Conservation (phyloP, 495 filamentous ascomycete species). For the Bacidia gigantensis region DNA sequence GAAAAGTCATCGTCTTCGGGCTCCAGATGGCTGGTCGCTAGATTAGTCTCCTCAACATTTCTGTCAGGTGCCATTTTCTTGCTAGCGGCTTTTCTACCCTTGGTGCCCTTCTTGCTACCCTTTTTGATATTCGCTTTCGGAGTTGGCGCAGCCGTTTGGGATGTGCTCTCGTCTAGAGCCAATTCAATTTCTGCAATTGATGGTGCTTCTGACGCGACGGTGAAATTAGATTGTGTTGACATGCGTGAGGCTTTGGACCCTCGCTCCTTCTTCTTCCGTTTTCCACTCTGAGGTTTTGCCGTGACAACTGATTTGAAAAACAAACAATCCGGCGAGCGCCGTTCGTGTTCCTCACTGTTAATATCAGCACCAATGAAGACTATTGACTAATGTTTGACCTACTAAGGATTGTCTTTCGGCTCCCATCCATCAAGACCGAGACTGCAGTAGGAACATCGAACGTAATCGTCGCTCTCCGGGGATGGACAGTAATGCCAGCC, state of each 20-base stretch:
- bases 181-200: slow-evolving; percentile 35
- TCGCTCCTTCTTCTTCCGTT: slow-evolving; percentile 40
- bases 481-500: slow-evolving; percentile 90
- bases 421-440: slow-evolving; percentile 86
- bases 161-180: slow-evolving; percentile 50
- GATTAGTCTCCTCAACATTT: slow-evolving; percentile 46
- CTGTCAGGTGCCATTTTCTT: slow-evolving; percentile 30
- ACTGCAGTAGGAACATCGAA: slow-evolving; percentile 76
- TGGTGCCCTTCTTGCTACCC: slow-evolving; percentile 37
- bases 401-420: slow-evolving; percentile 75
- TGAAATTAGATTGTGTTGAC: slow-evolving; percentile 52
- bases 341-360: slow-evolving; percentile 68
- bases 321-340: slow-evolving; percentile 60
- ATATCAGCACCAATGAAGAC: slow-evolving; percentile 20
- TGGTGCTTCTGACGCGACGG: slow-evolving; percentile 37
- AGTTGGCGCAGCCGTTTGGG: slow-evolving; percentile 44
- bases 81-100: slow-evolving; percentile 27
- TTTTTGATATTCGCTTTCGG: slow-evolving; percentile 29
- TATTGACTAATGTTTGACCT: slow-evolving; percentile 29
- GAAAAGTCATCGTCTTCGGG: slow-evolving; percentile 29
- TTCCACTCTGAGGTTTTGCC: slow-evolving; percentile 35
- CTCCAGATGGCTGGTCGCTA: slow-evolving; percentile 28
- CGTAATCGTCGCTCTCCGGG: slow-evolving; percentile 65
- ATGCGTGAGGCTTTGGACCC: slow-evolving; percentile 56
- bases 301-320: slow-evolving; percentile 56